These are phyloP conservation scores for Martiniozyma asiatica DNA, from an alignment of 1,139 yeast genomes.

Conservation along the genomic window DNA sequence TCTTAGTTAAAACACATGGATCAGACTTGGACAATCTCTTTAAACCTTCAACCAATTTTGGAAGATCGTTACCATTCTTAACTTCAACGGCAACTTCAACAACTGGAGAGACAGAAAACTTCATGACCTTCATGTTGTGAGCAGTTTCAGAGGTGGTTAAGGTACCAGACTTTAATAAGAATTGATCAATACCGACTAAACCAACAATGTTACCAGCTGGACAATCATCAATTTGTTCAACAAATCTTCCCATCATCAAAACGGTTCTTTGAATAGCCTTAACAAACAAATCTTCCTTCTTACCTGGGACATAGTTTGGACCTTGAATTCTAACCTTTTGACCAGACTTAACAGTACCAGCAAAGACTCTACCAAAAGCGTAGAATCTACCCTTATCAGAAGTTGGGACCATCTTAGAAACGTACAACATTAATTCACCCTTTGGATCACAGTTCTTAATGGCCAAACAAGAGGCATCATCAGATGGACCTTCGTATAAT, in stretches of 20 bases:
- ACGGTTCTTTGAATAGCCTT: constrained; percentile 99
- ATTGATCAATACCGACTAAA: constrained; percentile 99
- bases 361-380: constrained; percentile 99
- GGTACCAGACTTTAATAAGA: constrained; percentile 98
- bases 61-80: constrained; percentile 98
- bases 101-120: constrained; percentile 99
- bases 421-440: constrained; percentile 98
- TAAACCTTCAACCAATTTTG: constrained; percentile 99
- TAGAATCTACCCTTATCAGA: constrained; percentile 99
- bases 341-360: constrained; percentile 99
- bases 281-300: constrained; percentile 93
- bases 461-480: constrained; percentile 83
- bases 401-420: constrained; percentile 99
- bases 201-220: constrained; percentile 99
- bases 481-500: constrained; percentile 98
- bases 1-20: constrained; percentile 89
- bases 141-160: constrained; percentile 93
- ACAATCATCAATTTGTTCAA: constrained; percentile 97
- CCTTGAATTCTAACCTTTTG: constrained; percentile 99
- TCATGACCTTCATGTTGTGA: constrained; percentile 99
- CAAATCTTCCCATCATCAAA: constrained; percentile 98
- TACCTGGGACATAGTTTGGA: constrained; percentile 98
- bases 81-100: constrained; percentile 99
- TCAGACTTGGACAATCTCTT: constrained; percentile 99
- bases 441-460: constrained; percentile 98